Evolutionary conservation across 768 basidiomycete genomes (phyloP), one percentile per base, ranked within the genome.

Genomic region (Dacryopinax spathularia): DNA sequence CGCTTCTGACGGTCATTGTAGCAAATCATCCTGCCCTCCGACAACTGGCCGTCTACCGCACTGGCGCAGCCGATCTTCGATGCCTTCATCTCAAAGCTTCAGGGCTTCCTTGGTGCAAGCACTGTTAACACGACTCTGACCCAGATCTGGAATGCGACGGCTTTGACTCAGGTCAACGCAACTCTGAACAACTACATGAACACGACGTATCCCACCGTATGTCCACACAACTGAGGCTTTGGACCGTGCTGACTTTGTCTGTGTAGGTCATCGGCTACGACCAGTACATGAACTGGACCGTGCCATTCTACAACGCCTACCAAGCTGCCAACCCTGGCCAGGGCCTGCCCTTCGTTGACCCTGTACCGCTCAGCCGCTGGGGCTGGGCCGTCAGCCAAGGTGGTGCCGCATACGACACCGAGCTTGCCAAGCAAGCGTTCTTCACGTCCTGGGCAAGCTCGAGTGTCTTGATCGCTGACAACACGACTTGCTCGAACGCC

Each of bases 281-380:
- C 31, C 66, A 65, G 56, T 36, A 36, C 64, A 69, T 48, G 33
- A 60, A 68, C 16, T 64, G 71, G 43, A 69, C 65, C 10, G 36
- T 63, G 36, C 70, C 66, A 2, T 72, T 68, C 65, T 67, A 68
- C 61, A 64, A 62, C 12, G 71, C 68, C 33, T 72, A 71, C 63
- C 44, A 66, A 10, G 63, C 64, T 1, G 60, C 63, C 44, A 66
- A 71, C 62, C 65, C 69, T 22, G 70, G 70, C 12, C 39, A 41
- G 18, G 44, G 68, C 20, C 36, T 61, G 16, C 71, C 71, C 0
- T 68, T 70, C 62, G 63, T 69, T 37, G 68, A 65, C 44, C 64
- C 71, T 12, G 59, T 64, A 1, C 69, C 69, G 7, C 35, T 39
- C 15, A 62, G 63, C 9, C 66, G 68, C 35, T 72, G 71, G 70